Evolutionary conservation across 805 yeast species (phyloP), one percentile per base, ranked within the genome.

Genomic region (Monosporozyma yasuniensis): DNA sequence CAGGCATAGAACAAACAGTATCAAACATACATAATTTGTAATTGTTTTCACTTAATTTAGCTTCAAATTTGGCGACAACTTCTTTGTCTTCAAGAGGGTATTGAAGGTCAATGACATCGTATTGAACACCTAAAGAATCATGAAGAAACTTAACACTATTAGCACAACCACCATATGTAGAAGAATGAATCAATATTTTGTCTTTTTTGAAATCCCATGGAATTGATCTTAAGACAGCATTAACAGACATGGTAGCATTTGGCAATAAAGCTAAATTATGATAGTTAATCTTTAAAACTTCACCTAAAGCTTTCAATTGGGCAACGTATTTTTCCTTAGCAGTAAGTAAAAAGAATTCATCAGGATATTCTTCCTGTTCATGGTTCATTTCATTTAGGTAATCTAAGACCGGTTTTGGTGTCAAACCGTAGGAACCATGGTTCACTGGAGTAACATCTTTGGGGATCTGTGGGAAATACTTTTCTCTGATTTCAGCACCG

Each of bases 1-100:
- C 83, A 2, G 93, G 91, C 78, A 76, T 73, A 1, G 88, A 82
- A 21, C 77, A 65, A 28, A 83, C 75, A 21, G 80, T 72, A 56
- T 80, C 86, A 56, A 77, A 78, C 48, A 83, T 57, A 16, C 78
- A 77, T 53, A 79, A 53, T 42, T 61, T 73, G 47, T 66, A 63
- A 0, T 61, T 51, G 0, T 59, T 55, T 16, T 69, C 51, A 6
- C 54, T 47, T 25, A 67, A 55, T 27, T 61, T 60, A 2, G 56
- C 52, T 37, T 66, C 69, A 52, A 70, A 71, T 23, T 52, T 58
- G 0, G 54, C 52, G 7, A 76, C 59, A 16, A 77, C 64, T 30
- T 72, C 72, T 7, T 64, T 68, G 52, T 76, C 72, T 11, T 65
- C 66, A 46, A 73, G 52, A 1, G 84, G 83, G 54, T 75, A 74